Conservation (phyloP, 768 basidiomycete genomes). For the Xerocomellus chrysenteron region DNA sequence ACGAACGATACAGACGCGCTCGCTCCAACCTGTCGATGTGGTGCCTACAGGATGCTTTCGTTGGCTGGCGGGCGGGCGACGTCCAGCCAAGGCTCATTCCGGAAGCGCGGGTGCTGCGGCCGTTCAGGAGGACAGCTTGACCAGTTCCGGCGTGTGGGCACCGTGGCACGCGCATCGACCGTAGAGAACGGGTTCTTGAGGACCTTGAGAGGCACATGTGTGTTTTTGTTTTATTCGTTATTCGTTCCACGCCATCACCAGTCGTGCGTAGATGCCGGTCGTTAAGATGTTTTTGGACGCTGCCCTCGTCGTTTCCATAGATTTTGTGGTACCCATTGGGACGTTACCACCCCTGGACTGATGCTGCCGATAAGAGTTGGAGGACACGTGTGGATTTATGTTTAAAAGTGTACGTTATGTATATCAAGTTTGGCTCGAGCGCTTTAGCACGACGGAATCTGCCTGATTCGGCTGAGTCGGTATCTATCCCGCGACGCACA, state of each 20-base stretch:
- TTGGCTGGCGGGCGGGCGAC: conserved; percentile 14
- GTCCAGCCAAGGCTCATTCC: background rate
- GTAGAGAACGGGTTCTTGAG: background rate
- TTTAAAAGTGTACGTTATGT: background rate
- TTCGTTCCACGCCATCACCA: background rate
- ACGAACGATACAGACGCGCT: conserved; percentile 20
- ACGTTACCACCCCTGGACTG: background rate
- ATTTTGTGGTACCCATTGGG: background rate
- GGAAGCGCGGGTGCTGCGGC: background rate
- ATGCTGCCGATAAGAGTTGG: background rate
- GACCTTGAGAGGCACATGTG: background rate
- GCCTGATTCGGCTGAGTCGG: background rate
- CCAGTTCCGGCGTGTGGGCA: conserved; percentile 16
- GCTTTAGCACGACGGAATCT: background rate
- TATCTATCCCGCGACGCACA: background rate
- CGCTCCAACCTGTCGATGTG: conserved; percentile 24
- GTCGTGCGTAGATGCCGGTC: too few species aligned
- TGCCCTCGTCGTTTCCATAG: background rate
- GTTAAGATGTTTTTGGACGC: too few species aligned
- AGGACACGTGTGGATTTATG: background rate
- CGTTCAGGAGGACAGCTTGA: conserved; percentile 17
- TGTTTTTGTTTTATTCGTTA: background rate
- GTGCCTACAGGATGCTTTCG: conserved; percentile 21
- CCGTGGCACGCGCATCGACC: conserved; percentile 5
- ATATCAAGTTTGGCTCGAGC: background rate